Evolutionary conservation across 1,284 basidiomycete species (phyloP), one percentile per base, ranked within the genome.

Genomic region (Trametes pubescens): DNA sequence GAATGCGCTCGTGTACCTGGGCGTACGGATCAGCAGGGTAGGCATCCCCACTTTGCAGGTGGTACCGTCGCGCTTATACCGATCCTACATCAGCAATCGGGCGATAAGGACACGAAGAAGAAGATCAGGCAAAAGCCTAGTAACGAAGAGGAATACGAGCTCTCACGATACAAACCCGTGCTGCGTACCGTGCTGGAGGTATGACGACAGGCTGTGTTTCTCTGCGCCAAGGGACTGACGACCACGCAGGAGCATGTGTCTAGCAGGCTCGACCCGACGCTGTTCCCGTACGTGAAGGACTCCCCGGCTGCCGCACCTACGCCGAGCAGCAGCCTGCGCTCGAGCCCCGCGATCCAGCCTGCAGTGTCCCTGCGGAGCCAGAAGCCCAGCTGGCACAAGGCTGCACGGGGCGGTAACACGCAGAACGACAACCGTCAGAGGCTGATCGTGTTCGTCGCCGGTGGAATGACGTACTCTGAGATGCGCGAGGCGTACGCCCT

Each of bases 381-480:
- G 73, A 90, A 90, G 75, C 94, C 94, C 6, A 90, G 87, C 59
- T 96, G 95, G 94, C 93, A 95, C 72, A 85, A 87, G 68, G 87
- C 89, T 6, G 84, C 85, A 5, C 84, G 83, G 69, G 78, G 86
- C 2, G 82, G 77, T 57, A 81, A 80, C 26, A 82, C 81, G 9
- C 75, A 81, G 8, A 77, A 78, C 57, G 89, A 92, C 60, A 87
- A 83, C 57, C 86, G 90, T 62, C 92, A 96, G 75, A 84, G 97
- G n/a, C 75, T 98, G 24, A 81, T 99, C 56, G 85, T 99, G 46
- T 99, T 99, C 76, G 84, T 99, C 14, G 94, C 94, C 13, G 98
- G 98, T 35, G 98, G 98, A 1, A 92, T 98, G 87, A 98, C 97
- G 2, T 98, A 96, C 76, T 95, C 94, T 0, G 98, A 99, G 79